Base-by-base conservation (phyloP, 2,329 filamentous ascomycete species). In the Fusarium nelsonii region DNA sequence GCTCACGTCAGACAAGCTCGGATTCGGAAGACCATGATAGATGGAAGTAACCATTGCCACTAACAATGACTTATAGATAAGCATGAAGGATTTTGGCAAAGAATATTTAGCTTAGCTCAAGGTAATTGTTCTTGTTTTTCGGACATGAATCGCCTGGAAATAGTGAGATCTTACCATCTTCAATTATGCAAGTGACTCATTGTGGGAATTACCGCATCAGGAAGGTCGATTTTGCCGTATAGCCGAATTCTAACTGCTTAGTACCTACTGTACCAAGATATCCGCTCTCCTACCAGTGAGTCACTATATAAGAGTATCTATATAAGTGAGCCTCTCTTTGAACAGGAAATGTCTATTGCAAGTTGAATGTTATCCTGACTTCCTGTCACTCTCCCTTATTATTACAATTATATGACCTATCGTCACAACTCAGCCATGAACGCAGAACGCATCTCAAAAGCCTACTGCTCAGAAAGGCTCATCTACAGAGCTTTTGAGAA, bases 151-250 rank as follows among this genome's bases (percentile, higher is more conserved):
- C 6, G 23, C 23, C 4, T 23, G 4, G 23, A 23, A 41, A 41
- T 15, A 23, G 14, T 26, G 18, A 28, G 20, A 33, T 11, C 4
- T 12, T 14, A 34, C 30, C 23, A 36, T 48, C 30, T 5, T 23
- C n/a, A 18, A 41, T 34, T 6, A 14, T 14, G 10, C 3, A 6
- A 6, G 20, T 60, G 62, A 65, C 8, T 65, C 62, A 65, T n/a
- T 30, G 9, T n/a, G 3, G 3, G 18, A 10, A 39, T 20, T 4
- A 4, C 50, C 43, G 6, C 15, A 65, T 65, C 1, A 48, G 53
- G 53, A 65, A 65, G 62, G 62, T 60, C 6, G 6, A 32, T 6
- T 11, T 34, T 62, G 57, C 46, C 58, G 58, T 4, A 32, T 50
- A 43, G 3, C 43, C 44, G 59, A 30, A 12, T n/a, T n/a, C 23